A percentile compares a stretch with the other conserved stretches of the same genome.
phyloP scores from a whole-genome alignment of 305 asterid species.

The Vinca major region DNA sequence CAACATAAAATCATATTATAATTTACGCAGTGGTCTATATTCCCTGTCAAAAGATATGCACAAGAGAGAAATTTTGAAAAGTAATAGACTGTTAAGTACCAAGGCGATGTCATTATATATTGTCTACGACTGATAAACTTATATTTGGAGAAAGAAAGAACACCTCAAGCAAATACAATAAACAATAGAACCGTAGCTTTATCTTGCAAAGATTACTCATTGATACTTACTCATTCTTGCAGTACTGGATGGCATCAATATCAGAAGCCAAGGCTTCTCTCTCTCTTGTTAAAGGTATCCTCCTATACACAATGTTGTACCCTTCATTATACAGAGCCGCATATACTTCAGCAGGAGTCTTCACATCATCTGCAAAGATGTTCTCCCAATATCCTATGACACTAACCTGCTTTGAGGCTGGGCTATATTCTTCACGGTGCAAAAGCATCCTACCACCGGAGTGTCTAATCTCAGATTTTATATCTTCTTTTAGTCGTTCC shows the following conservation, averaged over 20 bases:
- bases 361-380: conserved; percentile 77
- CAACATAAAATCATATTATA: too few species aligned
- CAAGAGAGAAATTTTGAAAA: not conserved
- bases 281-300: conserved; percentile 95
- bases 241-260: conserved; percentile 86
- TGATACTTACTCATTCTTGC: conserved; percentile 74
- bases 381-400: conserved; percentile 96
- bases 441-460: conserved; percentile 98
- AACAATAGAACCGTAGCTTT: not conserved
- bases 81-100: not conserved
- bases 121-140: not conserved
- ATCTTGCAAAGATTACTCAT: conserved; percentile 7
- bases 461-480: conserved; percentile 58
- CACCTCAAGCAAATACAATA: not conserved
- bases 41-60: not conserved
- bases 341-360: conserved; percentile 91
- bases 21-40: not conserved
- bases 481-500: conserved; percentile 89
- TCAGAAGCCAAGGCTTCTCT: conserved; percentile 92
- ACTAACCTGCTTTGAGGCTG: conserved; percentile 70
- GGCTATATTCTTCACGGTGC: conserved; percentile 92
- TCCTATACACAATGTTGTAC: conserved; percentile 52
- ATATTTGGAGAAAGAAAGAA: not conserved
- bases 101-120: too few species aligned
- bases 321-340: conserved; percentile 60